Evolutionary conservation across 441 rosid species (phyloP), one percentile per base, ranked within the genome.

Genomic region (Cnidoscolus chayamansa): DNA sequence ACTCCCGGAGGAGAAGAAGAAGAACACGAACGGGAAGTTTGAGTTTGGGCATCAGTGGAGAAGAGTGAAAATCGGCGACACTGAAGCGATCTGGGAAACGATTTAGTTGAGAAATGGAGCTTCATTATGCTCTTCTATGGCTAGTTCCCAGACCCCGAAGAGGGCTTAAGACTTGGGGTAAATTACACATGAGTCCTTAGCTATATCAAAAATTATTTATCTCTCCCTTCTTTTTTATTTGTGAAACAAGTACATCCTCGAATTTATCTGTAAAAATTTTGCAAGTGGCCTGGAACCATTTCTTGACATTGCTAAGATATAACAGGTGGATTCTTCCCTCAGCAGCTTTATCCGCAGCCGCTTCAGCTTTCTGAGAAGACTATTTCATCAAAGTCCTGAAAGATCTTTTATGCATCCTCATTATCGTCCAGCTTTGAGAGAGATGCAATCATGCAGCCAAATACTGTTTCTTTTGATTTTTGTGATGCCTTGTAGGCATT

Each of bases 311-410:
- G 25, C 25, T 25, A 25, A 25, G 25, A 25, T 25, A 25, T 25
- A 25, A 25, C 25, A 25, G 35, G 0, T 69, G 76, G 10, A 35
- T 67, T 31, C 63, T 76, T 68, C 72, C 76, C 75, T 56, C 61
- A 1, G 17, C 15, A 63, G 80, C 80, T 67, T 65, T 81, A 43
- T 77, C 65, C 10, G 76, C 60, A 63, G 67, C 66, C 55, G 77
- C 80, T 65, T 83, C 85, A 8, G 89, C 87, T 78, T 75, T 75
- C 19, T 78, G 72, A 10, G 76, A 35, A 7, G 77, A 65, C 17
- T 72, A 60, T 65, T 70, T 83, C 2, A 40, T 79, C 80, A 84
- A 76, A 79, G 61, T 81, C 85, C 55, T 78, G 74, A 5, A 73
- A 63, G 53, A 86, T 78, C 72, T 68, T 77, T 64, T 81, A 78